Base-by-base conservation (phyloP, 2,329 filamentous ascomycete genomes). In the Torrubiella hemipterigena region DNA sequence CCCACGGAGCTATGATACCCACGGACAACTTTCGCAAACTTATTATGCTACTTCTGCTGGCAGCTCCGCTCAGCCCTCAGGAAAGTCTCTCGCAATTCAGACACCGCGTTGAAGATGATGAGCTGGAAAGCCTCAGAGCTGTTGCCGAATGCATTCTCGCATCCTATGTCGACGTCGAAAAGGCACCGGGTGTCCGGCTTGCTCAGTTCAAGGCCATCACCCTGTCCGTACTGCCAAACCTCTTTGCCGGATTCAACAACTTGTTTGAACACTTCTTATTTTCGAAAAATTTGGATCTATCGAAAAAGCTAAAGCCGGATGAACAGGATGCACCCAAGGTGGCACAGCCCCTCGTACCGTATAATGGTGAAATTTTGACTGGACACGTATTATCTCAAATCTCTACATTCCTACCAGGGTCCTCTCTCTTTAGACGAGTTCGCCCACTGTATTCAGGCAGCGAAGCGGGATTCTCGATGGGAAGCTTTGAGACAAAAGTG, bases 241-340 rank as follows among this genome's bases (percentile, higher is more conserved):
- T 86, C 1, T 83, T 86, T 46, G 59, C 68, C 32, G 75, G 77
- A 0, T 67, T 85, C 39, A 73, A 70, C 38, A 65, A 74, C 1
- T 56, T 86, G 2, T 85, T 84, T 48, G 78, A 83, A 41, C 76
- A 78, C 47, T 84, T 86, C 42, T 63, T 85, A 17, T 86, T 84
- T 43, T 79, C 77, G 17, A 79, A 77, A 43, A 77, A 77, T 40
- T 59, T 84, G 15, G 73, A 82, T 42, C 68, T 82, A 31, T 72
- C 69, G 3, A 74, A 68, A 45, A 61, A 56, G 27, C 65, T 62
- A 27, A 49, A 49, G 13, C 51, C 45, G 9, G 37, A 33, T 7
- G 29, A 30, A 24, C 37, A 40, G 23, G 40, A 39, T 25, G 39
- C 32, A 18, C 37, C 20, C 25, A 51, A 54, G 23, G 32, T 48